Evolutionary conservation across 2,329 filamentous ascomycete genomes (phyloP), one percentile per base, ranked within the genome.

Genomic region (Scedosporium dehoogii): DNA sequence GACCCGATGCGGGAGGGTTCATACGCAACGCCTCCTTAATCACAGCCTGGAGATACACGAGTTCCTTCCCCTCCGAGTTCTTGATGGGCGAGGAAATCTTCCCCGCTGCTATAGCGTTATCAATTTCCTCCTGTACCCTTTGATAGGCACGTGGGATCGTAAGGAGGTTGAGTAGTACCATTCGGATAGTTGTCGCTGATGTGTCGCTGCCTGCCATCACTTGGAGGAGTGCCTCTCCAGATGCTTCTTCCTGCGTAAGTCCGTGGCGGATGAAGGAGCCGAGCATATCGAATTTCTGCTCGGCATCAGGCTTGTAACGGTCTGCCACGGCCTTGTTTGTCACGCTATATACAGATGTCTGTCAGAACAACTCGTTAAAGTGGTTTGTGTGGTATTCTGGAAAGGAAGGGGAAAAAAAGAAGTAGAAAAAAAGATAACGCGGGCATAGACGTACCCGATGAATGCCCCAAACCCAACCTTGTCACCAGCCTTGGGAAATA

Each of bases 161-260:
- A 5, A 81, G 74, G 59, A 86, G 70, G 66, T 81, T 77, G 12
- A 85, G 74, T 58, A 86, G 64, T 0, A 76, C 79, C 12, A 77
- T 73, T 1, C 82, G 78, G 38, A 78, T 71, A 1, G 68, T 70
- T 0, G 68, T 71, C 1, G 75, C 70, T 2, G 70, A 69, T 6
- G 75, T 75, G n/a, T 77, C 75, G 18, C 71, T 70, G 38, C 74
- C 75, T 2, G 73, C 74, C 10, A 77, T 68, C 23, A 73, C 69
- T 27, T 73, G 72, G 29, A 67, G 70, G 2, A 76, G 63, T 4
- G 73, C 69, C 27, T 74, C 74, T 16, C 72, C 69, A 0, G 64
- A 64, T 0, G 69, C 69, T 61, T 72, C 68, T 62, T 70, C 67
- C 55, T 69, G 65, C 21, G 64, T 67, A 3, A 76, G 59, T 4